Conservation (phyloP, 2,329 filamentous ascomycete genomes). For the Penicillium sp. region DNA sequence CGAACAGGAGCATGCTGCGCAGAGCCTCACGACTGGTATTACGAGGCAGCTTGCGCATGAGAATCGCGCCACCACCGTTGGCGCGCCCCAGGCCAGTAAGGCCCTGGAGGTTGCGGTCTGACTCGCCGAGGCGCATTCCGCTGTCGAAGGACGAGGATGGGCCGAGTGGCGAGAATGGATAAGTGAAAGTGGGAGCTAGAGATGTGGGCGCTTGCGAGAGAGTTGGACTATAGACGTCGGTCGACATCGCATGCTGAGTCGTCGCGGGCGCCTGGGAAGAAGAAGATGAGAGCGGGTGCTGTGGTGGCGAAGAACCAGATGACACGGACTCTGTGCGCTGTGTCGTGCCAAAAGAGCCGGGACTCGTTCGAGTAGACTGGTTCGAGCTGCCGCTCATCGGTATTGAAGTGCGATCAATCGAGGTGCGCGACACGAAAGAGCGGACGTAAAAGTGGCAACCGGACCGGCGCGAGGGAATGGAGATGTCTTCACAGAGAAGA, state of each 20-base stretch:
- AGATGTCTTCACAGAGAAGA: constrained; percentile 9
- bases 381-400: constrained; percentile 47
- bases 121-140: constrained; percentile 42
- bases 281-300: constrained; percentile 31
- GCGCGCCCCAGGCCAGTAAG: constrained; percentile 41
- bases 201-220: constrained; percentile 43
- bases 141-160: constrained; percentile 43
- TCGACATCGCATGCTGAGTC: constrained; percentile 49
- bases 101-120: constrained; percentile 41
- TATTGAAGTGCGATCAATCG: constrained; percentile 8
- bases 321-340: constrained; percentile 46
- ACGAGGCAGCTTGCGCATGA: constrained; percentile 63
- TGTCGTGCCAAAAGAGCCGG: constrained; percentile 45
- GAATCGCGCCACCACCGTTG: constrained; percentile 48
- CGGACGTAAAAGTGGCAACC: constrained; percentile 6
- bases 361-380: constrained; percentile 48
- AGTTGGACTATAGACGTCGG: constrained; percentile 47
- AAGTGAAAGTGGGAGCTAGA: constrained; percentile 41
- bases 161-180: constrained; percentile 46
- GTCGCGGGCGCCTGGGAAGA: constrained; percentile 40
- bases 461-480: constrained; percentile 5
- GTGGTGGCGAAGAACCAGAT: constrained; percentile 44
- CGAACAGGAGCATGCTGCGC: constrained; percentile 67
- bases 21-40: constrained; percentile 63
- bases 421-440: constrained; percentile 23